phyloP scores from a whole-genome alignment of 306 rosid species.

The Dalbergia oliveri region DNA sequence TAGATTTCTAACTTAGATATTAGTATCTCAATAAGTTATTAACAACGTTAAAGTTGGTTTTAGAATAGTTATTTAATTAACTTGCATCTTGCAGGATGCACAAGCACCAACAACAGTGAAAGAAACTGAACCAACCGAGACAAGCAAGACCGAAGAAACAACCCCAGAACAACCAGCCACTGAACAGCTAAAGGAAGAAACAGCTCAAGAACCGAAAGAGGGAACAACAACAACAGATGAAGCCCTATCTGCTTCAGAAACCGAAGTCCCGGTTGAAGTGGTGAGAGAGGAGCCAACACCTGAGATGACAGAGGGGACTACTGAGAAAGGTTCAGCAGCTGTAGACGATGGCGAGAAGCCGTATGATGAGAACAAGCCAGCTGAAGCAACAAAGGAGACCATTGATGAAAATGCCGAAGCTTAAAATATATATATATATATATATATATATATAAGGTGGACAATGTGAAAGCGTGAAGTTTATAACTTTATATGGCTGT shows the following conservation, averaged over 20 bases:
- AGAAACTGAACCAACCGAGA: slow-evolving; percentile 56
- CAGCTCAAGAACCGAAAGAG: neutral
- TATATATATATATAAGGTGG: neutral
- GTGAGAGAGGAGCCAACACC: slow-evolving; percentile 45
- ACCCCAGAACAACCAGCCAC: slow-evolving; percentile 43
- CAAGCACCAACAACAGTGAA: slow-evolving; percentile 43
- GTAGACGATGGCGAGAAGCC: slow-evolving; percentile 7
- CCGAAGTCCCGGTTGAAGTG: slow-evolving; percentile 46
- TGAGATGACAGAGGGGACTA: too few relatives aligned
- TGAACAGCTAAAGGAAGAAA: slow-evolving; percentile 37
- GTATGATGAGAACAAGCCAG: slow-evolving; percentile 44
- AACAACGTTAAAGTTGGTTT: neutral
- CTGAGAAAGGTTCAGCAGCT: too few relatives aligned
- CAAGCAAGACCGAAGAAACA: slow-evolving; percentile 41
- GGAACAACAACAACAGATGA: neutral
- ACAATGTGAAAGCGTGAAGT: neutral
- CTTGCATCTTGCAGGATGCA: slow-evolving; percentile 58
- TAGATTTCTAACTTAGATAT: neutral
- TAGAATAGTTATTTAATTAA: neutral
- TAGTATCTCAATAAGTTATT: neutral
- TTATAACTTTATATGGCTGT: neutral
- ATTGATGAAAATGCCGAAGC: slow-evolving; percentile 54
- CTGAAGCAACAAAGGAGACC: slow-evolving; percentile 34
- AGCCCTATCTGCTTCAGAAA: neutral
- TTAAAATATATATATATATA: slow-evolving; percentile 11